phyloP scores from a whole-genome alignment of 2,329 filamentous ascomycete genomes.

The Aspergillus sp. region DNA sequence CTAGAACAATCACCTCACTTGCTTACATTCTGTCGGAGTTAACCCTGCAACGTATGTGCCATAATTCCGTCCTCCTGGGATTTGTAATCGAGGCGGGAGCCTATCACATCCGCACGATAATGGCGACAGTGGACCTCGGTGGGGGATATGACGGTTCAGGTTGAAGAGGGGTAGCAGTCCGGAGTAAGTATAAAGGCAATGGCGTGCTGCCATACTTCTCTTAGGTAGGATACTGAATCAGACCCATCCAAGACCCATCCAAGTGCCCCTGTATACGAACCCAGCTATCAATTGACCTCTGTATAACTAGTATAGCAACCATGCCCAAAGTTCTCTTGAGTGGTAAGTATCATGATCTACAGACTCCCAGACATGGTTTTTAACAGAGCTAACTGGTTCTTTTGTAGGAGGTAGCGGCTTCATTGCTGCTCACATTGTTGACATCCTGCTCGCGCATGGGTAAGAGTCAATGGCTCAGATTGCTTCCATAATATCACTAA shows the following conservation, averaged over 20 bases:
- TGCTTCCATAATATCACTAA: slow-evolving; percentile 5
- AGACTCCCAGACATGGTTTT: not conserved
- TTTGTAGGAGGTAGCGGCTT: slow-evolving; percentile 62
- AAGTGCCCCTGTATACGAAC: too few species aligned
- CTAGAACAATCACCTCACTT: not conserved
- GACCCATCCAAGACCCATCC: too few species aligned
- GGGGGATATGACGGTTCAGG: slow-evolving; percentile 7
- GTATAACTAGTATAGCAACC: slow-evolving; percentile 9
- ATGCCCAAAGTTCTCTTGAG: slow-evolving; percentile 46
- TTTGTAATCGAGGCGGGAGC: slow-evolving; percentile 5
- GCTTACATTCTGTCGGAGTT: not conserved
- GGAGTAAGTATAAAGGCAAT: slow-evolving; percentile 2
- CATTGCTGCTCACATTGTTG: slow-evolving; percentile 66
- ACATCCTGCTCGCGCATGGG: slow-evolving; percentile 58
- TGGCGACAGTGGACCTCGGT: slow-evolving; percentile 14
- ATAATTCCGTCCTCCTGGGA: not conserved
- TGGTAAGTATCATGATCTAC: slow-evolving; percentile 26
- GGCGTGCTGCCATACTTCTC: not conserved
- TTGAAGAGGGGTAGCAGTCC: slow-evolving; percentile 10
- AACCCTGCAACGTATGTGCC: not conserved
- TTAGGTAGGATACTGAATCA: too few species aligned
- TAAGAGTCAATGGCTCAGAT: slow-evolving; percentile 21
- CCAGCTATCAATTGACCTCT: not conserved
- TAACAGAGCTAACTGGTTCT: slow-evolving; percentile 17
- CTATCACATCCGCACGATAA: slow-evolving; percentile 16